Percentiles rank a stretch among this genome's conserved stretches.
Evolutionary conservation across 371 early-diverging fungal genomes (phyloP).

Genomic region (Smittium culicis): DNA sequence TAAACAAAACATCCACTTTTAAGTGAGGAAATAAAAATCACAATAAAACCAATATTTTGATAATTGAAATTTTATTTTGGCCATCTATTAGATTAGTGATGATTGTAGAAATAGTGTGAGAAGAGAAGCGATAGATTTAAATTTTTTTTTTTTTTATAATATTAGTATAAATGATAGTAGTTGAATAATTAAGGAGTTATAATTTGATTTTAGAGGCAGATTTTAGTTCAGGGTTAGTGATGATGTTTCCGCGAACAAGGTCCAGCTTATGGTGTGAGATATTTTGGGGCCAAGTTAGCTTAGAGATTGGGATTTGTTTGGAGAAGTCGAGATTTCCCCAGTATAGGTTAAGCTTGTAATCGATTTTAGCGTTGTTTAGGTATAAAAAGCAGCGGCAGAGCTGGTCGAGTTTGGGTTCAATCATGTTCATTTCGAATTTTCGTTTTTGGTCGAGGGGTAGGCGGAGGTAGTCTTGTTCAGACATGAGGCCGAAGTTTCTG

Average conservation of each 20-base stretch:
- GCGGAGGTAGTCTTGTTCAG: background rate
- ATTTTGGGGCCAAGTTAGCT: conserved; percentile 26
- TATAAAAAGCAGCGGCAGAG: conserved; percentile 25
- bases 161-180: no score
- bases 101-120: no score
- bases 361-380: conserved; percentile 14
- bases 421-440: conserved; percentile 20
- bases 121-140: no score
- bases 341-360: conserved; percentile 14
- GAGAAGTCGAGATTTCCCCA: conserved; percentile 24
- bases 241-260: conserved; percentile 22
- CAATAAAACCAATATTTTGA: no score
- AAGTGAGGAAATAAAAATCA: no score
- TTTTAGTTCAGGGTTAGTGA: conserved; percentile 20
- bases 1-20: no score
- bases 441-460: conserved; percentile 15
- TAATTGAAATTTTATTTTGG: no score
- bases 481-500: background rate
- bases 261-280: conserved; percentile 22
- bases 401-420: conserved; percentile 26
- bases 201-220: background rate
- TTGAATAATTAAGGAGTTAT: no score
- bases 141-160: no score
- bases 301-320: conserved; percentile 14
- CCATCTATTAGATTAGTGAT: no score